Conservation (phyloP, 1,284 basidiomycete genomes). For the Meira nashicola region DNA sequence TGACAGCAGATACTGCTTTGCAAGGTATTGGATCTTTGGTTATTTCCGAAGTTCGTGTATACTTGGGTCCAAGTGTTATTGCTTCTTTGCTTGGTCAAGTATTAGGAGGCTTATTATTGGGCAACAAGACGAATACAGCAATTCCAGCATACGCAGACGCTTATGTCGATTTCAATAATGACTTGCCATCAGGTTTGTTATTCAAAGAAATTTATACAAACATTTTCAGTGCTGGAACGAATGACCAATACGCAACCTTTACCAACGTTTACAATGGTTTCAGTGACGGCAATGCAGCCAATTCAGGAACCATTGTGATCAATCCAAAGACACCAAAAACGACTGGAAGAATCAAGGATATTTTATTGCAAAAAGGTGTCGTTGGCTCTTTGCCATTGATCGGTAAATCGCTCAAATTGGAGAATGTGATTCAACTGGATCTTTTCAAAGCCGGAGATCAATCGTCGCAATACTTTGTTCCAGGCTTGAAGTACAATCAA, state of each 20-base stretch:
- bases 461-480: not conserved
- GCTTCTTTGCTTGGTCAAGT: conserved; percentile 12
- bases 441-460: not conserved
- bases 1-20: conserved; percentile 60
- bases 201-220: not conserved
- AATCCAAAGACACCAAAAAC: not conserved
- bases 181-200: conserved; percentile 1
- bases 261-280: not conserved
- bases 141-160: not conserved
- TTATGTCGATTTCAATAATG: conserved; percentile 4
- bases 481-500: conserved; percentile 3
- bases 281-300: not conserved
- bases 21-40: conserved; percentile 54
- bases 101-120: not conserved
- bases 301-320: not conserved
- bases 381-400: conserved; percentile 8
- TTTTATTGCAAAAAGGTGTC: conserved; percentile 7
- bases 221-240: not conserved
- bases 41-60: conserved; percentile 29
- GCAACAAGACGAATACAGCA: not conserved
- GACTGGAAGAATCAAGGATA: not conserved
- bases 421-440: conserved; percentile 4
- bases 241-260: conserved; percentile 2
- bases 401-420: not conserved
- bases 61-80: not conserved